Evolutionary conservation across 306 rosid species (phyloP).

Genomic region (Trichosanthes truncata): DNA sequence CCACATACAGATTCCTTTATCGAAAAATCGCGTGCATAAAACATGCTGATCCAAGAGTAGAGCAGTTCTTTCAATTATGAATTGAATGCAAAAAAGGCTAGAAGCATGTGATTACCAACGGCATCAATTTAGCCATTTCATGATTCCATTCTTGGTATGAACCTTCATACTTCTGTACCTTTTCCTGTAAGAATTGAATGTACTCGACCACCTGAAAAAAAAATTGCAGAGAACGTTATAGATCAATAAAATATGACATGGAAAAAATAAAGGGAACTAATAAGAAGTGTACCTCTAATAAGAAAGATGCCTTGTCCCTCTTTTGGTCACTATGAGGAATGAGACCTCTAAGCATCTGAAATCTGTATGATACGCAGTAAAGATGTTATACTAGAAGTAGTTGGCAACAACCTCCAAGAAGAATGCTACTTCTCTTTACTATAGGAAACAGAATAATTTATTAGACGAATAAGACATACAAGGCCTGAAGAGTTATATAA

Average conservation of each 20-base stretch:
- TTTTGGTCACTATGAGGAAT: constrained; percentile 96
- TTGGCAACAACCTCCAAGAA: not conserved
- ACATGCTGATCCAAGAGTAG: not conserved
- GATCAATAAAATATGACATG: not conserved
- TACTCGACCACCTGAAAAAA: constrained; percentile 73
- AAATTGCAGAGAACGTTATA: constrained; percentile 3
- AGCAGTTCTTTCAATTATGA: not conserved
- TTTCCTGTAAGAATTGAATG: constrained; percentile 84
- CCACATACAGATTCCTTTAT: too few relatives aligned
- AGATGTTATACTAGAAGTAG: not conserved
- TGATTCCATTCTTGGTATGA: constrained; percentile 71
- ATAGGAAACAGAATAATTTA: not conserved
- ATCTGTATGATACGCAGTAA: constrained; percentile 36
- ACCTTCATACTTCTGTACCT: constrained; percentile 68
- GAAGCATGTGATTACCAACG: constrained; percentile 47
- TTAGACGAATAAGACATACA: not conserved
- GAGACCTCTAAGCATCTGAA: constrained; percentile 86
- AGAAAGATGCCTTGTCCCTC: constrained; percentile 96
- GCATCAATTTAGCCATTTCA: constrained; percentile 53
- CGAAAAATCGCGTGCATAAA: not conserved
- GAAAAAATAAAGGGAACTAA: not conserved
- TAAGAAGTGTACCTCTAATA: constrained; percentile 57
- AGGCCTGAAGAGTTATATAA: not conserved
- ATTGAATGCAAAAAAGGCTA: constrained; percentile 10
- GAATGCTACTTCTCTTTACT: not conserved